phyloP scores from a whole-genome alignment of 192 early-diverging fungal species.

The Helicostylum pulchrum region DNA sequence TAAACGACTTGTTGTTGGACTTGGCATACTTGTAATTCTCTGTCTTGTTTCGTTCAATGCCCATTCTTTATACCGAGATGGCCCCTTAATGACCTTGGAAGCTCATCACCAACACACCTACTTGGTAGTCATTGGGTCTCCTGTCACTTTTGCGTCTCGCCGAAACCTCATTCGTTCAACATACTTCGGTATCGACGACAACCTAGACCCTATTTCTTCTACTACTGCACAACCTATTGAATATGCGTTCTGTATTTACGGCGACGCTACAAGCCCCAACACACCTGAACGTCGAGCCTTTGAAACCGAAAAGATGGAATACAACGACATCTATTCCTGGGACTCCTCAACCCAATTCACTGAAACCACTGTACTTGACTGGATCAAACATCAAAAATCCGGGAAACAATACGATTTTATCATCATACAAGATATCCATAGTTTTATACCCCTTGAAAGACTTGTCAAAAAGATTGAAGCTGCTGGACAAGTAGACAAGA shows the following conservation, averaged over 20 bases:
- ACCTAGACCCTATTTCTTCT: constrained; percentile 45
- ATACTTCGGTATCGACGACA: constrained; percentile 51
- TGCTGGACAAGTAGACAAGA: not conserved
- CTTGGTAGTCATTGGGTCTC: constrained; percentile 43
- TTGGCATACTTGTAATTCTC: too few species aligned
- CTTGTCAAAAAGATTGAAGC: not conserved
- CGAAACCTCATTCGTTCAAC: constrained; percentile 45
- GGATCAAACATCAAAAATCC: constrained; percentile 21
- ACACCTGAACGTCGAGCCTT: constrained; percentile 30
- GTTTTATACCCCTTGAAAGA: constrained; percentile 25
- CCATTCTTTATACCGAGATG: too few species aligned
- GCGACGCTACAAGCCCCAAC: not conserved
- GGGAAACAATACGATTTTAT: constrained; percentile 32
- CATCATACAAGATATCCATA: constrained; percentile 33
- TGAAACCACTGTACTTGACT: constrained; percentile 16
- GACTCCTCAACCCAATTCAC: constrained; percentile 16
- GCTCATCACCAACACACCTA: constrained; percentile 8
- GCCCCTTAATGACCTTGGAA: too few species aligned
- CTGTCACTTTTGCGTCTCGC: constrained; percentile 29
- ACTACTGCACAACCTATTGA: constrained; percentile 33
- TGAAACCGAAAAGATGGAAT: constrained; percentile 52
- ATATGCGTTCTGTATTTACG: constrained; percentile 46
- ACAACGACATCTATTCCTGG: constrained; percentile 40
- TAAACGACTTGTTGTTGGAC: too few species aligned
- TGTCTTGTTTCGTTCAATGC: too few species aligned